Conservation (phyloP, 2,329 filamentous ascomycete species). For the Lecanoromycetidae sp. region DNA sequence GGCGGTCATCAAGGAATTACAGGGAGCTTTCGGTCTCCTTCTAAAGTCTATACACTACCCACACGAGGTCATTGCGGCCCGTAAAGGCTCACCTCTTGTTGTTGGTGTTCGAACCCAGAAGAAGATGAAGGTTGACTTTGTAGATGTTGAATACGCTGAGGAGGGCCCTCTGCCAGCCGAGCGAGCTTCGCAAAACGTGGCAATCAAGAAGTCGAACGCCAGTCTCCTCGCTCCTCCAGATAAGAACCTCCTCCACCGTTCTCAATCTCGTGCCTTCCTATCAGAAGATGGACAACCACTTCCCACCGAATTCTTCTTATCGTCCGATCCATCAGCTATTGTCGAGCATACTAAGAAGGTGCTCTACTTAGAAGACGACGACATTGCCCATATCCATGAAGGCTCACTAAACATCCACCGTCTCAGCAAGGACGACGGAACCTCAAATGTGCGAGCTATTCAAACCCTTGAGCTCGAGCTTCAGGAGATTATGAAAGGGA, state of each 20-base stretch:
- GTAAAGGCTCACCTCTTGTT: slow-evolving; percentile 95
- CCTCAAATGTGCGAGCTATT: slow-evolving; percentile 92
- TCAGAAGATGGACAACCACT: slow-evolving; percentile 96
- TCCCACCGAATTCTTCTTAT: slow-evolving; percentile 98
- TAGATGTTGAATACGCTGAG: slow-evolving; percentile 94
- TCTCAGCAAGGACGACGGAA: slow-evolving; percentile 90
- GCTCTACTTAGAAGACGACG: slow-evolving; percentile 97
- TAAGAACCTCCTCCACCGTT: slow-evolving; percentile 96
- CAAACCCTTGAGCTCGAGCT: slow-evolving; percentile 98
- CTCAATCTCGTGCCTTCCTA: slow-evolving; percentile 96
- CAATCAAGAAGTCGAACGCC: slow-evolving; percentile 75
- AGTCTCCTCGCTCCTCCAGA: slow-evolving; percentile 76
- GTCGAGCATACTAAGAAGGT: slow-evolving; percentile 99
- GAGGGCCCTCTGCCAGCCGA: slow-evolving; percentile 83
- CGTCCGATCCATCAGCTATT: slow-evolving; percentile 94
- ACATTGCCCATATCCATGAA: slow-evolving; percentile 99
- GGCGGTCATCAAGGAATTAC: slow-evolving; percentile 94
- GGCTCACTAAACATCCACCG: slow-evolving; percentile 98
- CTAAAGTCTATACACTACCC: slow-evolving; percentile 98
- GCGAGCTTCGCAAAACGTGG: slow-evolving; percentile 89
- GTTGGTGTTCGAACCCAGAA: slow-evolving; percentile 93
- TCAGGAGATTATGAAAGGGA: slow-evolving; percentile 99
- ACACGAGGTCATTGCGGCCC: slow-evolving; percentile 92
- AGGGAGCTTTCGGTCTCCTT: slow-evolving; percentile 92
- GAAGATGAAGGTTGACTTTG: slow-evolving; percentile 99